A percentile compares a stretch with the other conserved stretches of the same genome.
These are phyloP conservation scores for Mycena sp. DNA, from an alignment of 1,284 basidiomycete genomes.

Conservation along the genomic window DNA sequence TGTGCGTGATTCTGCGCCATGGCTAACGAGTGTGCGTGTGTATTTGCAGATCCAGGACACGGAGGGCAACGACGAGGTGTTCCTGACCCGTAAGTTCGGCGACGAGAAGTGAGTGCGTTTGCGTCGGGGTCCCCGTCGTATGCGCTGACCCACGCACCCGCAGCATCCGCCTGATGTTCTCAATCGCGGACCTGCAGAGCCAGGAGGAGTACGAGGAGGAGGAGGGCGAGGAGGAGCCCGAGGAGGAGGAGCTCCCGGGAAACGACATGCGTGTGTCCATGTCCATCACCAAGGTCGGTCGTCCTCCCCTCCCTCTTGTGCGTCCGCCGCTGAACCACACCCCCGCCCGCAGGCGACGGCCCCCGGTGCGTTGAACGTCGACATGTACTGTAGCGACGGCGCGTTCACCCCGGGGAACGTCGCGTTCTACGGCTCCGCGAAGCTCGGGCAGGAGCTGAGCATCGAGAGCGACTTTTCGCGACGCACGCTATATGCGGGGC, in stretches of 20 bases:
- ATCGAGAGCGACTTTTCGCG: slow-evolving; percentile 95
- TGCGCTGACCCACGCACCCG: background rate
- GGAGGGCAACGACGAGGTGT: slow-evolving; percentile 85
- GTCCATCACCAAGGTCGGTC: slow-evolving; percentile 82
- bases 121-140: background rate
- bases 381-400: slow-evolving; percentile 87
- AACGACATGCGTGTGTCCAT: slow-evolving; percentile 83
- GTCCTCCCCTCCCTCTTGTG: slow-evolving; percentile 9
- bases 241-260: slow-evolving; percentile 53
- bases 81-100: slow-evolving; percentile 85
- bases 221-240: slow-evolving; percentile 51
- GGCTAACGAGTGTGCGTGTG: background rate
- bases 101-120: slow-evolving; percentile 83
- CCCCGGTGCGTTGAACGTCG: slow-evolving; percentile 79
- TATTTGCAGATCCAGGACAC: slow-evolving; percentile 75
- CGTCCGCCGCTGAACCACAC: too few species aligned
- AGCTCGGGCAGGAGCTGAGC: slow-evolving; percentile 81
- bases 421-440: slow-evolving; percentile 81
- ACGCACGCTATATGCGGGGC: slow-evolving; percentile 91
- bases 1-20: background rate
- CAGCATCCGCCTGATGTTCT: slow-evolving; percentile 86
- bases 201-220: slow-evolving; percentile 47
- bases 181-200: slow-evolving; percentile 76
- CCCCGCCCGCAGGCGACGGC: slow-evolving; percentile 53
- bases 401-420: slow-evolving; percentile 89